Evolutionary conservation across 768 basidiomycete genomes (phyloP), one percentile per base, ranked within the genome.

Genomic region (Amyloporia xantha): DNA sequence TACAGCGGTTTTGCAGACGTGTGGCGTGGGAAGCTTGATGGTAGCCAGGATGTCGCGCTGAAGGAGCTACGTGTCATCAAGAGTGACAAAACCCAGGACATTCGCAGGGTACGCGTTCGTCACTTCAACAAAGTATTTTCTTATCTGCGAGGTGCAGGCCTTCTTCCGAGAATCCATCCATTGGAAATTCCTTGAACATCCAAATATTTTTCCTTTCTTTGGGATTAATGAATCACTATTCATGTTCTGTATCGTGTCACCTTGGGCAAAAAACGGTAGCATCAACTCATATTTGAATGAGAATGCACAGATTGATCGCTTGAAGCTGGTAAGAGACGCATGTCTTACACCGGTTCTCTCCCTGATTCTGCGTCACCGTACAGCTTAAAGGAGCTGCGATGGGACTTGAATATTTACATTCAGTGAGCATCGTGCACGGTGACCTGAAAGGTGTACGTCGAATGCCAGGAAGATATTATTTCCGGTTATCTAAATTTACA

Each of bases 321-420:
- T n/a, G n/a, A n/a, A n/a, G n/a, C n/a, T n/a, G n/a, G n/a, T n/a
- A n/a, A n/a, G n/a, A 53, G 10, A 19, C 33, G 5, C 11, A 28
- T 23, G 13, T n/a, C n/a, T 15, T 2, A 12, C 25, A 25, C 13
- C 24, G 21, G 17, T 26, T 13, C 17, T 13, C 26, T 37, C 12
- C 23, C 13, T 19, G n/a, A n/a, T n/a, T n/a, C n/a, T n/a, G n/a
- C n/a, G n/a, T n/a, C n/a, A n/a, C n/a, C n/a, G n/a, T n/a, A n/a
- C 27, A 63, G 62, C 33, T 59, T 7, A 21, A 30, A 5, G 58
- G 55, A 4, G 54, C 59, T 1, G 46, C 57, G 5, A 27, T 41
- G 1, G 62, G 62, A 3, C 50, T 63, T 5, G 26, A 49, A 20
- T 60, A 57, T 41, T 49, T 61, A 6, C 62, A 63, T 41, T 30